Evolutionary conservation across 345 rosid genomes (phyloP).

Genomic region (Brassica nigra): DNA sequence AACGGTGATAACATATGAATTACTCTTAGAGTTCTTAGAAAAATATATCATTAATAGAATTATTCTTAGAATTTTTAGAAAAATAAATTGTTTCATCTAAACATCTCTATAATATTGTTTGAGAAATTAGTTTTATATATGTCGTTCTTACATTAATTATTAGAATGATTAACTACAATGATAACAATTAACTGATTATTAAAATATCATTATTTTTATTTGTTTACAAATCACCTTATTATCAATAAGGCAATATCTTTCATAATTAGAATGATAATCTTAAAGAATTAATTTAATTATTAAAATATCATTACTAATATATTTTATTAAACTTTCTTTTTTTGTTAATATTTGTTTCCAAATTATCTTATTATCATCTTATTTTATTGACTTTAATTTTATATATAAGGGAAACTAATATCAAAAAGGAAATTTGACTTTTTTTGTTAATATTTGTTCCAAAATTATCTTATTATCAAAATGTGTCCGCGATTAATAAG

Average conservation of each 20-base stretch:
- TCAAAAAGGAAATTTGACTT: not conserved
- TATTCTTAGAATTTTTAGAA: too few relatives aligned
- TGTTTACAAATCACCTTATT: not conserved
- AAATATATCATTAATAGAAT: too few relatives aligned
- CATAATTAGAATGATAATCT: not conserved
- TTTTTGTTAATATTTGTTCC: not conserved
- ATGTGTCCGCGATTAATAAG: not conserved
- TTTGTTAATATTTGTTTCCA: not conserved
- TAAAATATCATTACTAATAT: not conserved
- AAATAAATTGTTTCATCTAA: not conserved
- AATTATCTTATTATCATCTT: not conserved
- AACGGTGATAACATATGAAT: not conserved
- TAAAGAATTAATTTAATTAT: too few relatives aligned
- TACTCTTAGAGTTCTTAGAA: not conserved
- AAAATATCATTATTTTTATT: not conserved
- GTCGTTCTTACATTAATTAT: not conserved
- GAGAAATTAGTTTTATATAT: not conserved
- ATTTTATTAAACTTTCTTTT: not conserved
- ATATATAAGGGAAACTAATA: not conserved
- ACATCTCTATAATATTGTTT: not conserved
- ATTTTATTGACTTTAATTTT: not conserved
- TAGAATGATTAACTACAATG: not conserved
- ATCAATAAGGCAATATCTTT: not conserved
- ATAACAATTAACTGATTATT: not conserved
- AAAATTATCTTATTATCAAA: not conserved